Evolutionary conservation across 768 basidiomycete species (phyloP), one percentile per base, ranked within the genome.

Genomic region (Auricularia auricula-judae): DNA sequence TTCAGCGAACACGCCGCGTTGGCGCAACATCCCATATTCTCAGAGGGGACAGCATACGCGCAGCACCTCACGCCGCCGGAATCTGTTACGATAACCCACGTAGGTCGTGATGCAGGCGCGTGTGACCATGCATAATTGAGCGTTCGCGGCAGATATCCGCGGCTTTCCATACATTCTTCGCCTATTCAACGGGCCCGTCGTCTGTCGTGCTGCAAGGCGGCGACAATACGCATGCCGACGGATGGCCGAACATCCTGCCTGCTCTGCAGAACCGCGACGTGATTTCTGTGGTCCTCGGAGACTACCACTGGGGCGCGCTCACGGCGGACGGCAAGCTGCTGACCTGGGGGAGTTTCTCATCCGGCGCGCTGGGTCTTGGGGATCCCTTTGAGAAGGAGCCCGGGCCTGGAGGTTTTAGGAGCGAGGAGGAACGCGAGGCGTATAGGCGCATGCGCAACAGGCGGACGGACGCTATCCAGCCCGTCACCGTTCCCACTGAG

Each of bases 271-370:
- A 89, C 68, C 82, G 77, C 67, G 79, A 81, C 43, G 84, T 98
- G 63, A 95, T 98, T 66, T 91, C 91, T 62, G 86, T 96, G 64
- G 87, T 88, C 14, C 81, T 93, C 62, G 96, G 96, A 4, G 96
- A 98, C 74, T 97, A 95, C 73, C 96, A 98, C 76, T 86, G 81
- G 71, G 90, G 85, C 42, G 95, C 96, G 1, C 77, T 97, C 69
- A 95, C 92, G 2, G 79, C 82, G 44, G 74, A 79, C 29, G 96
- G 95, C 16, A 82, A 86, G 71, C 77, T 93, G 33, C 76, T 88
- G 21, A 90, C 93, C 11, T 95, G 91, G 92, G 93, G 92, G 16
- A 68, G 73, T 33, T 88, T 85, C 74, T 88, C 87, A 23, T 72
- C 76, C 36, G 94, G 95, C 11, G 93, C 93, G 1, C 78, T 97